Percentiles rank a stretch among this genome's conserved stretches.
phyloP scores from a whole-genome alignment of 2,329 filamentous ascomycete species.

The Pyricularia grisea region DNA sequence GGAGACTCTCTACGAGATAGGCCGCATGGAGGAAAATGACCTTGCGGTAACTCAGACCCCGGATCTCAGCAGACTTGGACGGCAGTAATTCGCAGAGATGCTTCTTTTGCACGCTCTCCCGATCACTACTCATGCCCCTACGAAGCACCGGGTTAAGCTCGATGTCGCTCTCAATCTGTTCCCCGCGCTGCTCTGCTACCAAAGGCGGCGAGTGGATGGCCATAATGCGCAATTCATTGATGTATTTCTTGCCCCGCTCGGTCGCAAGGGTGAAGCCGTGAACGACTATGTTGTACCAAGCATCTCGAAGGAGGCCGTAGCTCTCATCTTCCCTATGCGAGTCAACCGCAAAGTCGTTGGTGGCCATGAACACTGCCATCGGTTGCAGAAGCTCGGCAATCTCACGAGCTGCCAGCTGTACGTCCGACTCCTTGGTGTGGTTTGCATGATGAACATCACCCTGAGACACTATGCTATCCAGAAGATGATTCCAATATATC shows the following conservation, averaged over 20 bases:
- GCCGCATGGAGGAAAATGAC: conserved; percentile 87
- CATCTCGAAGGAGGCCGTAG: conserved; percentile 70
- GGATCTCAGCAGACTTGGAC: conserved; percentile 68
- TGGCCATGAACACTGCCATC: conserved; percentile 74
- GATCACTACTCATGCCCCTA: conserved; percentile 71
- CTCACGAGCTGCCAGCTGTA: conserved; percentile 74
- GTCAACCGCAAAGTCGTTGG: conserved; percentile 44
- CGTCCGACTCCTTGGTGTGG: conserved; percentile 65
- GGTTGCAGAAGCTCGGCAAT: conserved; percentile 83
- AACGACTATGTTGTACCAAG: conserved; percentile 96
- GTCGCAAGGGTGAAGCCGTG: conserved; percentile 80
- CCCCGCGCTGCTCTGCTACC: conserved; percentile 78
- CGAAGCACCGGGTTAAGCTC: conserved; percentile 91
- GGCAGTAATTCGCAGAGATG: conserved; percentile 66
- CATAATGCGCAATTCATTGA: conserved; percentile 71
- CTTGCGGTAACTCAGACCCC: conserved; percentile 76
- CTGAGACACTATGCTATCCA: conserved; percentile 82
- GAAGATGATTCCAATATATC: conserved; percentile 72
- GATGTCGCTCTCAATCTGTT: conserved; percentile 90
- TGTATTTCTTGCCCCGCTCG: conserved; percentile 60
- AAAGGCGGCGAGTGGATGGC: conserved; percentile 81
- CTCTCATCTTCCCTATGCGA: conserved; percentile 54
- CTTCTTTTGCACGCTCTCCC: conserved; percentile 73
- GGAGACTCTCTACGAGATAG: conserved; percentile 78
- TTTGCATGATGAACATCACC: conserved; percentile 74